Base-by-base conservation (phyloP, 192 early-diverging fungal species). In the Coemansia sp. region DNA sequence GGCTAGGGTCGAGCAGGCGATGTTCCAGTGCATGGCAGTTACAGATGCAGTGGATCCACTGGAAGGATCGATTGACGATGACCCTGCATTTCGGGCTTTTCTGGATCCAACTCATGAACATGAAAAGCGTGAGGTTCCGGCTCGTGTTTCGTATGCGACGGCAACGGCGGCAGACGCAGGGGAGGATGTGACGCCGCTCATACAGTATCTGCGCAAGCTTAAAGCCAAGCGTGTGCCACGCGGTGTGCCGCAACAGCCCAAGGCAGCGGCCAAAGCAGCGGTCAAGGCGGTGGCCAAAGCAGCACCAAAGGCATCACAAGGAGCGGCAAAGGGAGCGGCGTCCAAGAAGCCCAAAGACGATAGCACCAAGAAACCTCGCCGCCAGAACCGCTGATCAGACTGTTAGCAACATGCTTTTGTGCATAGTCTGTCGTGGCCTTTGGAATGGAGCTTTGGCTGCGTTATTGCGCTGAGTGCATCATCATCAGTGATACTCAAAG, bases 1-100 rank as follows among this genome's bases (percentile, higher is more conserved):
- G 1, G 77, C 77, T 12, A 9, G 50, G 9, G 77, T 80, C 2
- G 77, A 80, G 72, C 35, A 71, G 26, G 68, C 77, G 0, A 19
- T 58, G 27, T 71, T 65, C 62, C 77, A 80, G 62, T 47, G 66
- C 6, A 65, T 67, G 16, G 57, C 59, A 4, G 38, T 53, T 54
- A 26, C 19, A 32, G 54, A 37, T 4, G 49, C 37, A 1, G 13
- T 11, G 18, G 68, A 74, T 29, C 50, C 65, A 22, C 50, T 80
- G n/a, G 59, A 55, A 1, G 72, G 61, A 9, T 71, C 77, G 1
- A 61, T 80, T 6, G 77, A 71, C 9, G 45, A 43, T 0, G 77
- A 74, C 45, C 61, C 68, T 0, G 68, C 67, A 8, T 80, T 80
- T 26, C n/a, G 47, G 12, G 72, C 65, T 32, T 80, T 80, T 32